Conservation (phyloP, 2,329 filamentous ascomycete genomes). For the Aureobasidium zeae region DNA sequence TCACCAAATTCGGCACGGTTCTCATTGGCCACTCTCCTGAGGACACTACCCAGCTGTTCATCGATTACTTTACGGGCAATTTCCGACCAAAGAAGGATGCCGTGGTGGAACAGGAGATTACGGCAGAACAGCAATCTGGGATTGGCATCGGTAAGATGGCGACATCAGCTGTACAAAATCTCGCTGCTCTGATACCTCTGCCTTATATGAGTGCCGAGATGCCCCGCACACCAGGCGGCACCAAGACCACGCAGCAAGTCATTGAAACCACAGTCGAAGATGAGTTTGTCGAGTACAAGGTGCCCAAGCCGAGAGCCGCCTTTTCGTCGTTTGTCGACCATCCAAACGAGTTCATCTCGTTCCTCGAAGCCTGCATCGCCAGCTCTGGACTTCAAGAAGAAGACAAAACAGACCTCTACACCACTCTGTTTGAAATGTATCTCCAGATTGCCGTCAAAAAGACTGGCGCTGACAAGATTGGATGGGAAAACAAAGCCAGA, state of each 20-base stretch:
- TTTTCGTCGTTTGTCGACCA: constrained; percentile 97
- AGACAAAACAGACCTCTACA: constrained; percentile 80
- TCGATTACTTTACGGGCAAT: constrained; percentile 85
- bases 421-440: constrained; percentile 97
- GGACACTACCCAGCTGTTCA: constrained; percentile 77
- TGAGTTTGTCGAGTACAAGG: constrained; percentile 54
- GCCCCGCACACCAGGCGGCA: constrained; percentile 41
- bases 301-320: constrained; percentile 75
- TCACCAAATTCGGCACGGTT: constrained; percentile 93
- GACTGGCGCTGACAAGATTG: constrained; percentile 58
- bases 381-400: constrained; percentile 60
- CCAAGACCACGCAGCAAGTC: constrained; percentile 47
- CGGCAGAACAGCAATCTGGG: constrained; percentile 33
- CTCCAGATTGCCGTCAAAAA: constrained; percentile 75
- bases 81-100: constrained; percentile 65
- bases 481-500: constrained; percentile 89
- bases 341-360: constrained; percentile 80
- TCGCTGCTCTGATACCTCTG: constrained; percentile 72
- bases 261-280: constrained; percentile 45
- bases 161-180: constrained; percentile 72
- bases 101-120: constrained; percentile 40
- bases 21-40: constrained; percentile 77
- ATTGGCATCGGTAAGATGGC: constrained; percentile 41
- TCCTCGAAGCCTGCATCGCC: constrained; percentile 77
- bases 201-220: constrained; percentile 69